Evolutionary conservation across 2,329 filamentous ascomycete species (phyloP).

Genomic region (Aspergillus novoparasiticus): DNA sequence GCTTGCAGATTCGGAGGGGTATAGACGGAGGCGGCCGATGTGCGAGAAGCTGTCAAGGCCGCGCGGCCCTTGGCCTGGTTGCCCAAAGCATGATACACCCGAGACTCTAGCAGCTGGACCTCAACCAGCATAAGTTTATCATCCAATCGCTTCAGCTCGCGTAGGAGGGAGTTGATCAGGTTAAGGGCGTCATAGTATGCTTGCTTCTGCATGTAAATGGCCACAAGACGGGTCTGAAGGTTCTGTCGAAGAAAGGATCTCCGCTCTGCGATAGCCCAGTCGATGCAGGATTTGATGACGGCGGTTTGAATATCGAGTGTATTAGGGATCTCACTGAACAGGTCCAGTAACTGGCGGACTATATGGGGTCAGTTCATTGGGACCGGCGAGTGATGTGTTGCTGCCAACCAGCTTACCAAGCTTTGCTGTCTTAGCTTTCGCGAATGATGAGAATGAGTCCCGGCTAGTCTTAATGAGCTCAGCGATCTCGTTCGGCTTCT

Average conservation of each 20-base stretch:
- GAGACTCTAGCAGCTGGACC: constrained; percentile 94
- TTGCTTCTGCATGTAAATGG: constrained; percentile 95
- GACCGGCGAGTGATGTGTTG: neutral
- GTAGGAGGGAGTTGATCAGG: constrained; percentile 92
- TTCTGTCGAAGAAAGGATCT: constrained; percentile 97
- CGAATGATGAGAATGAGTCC: constrained; percentile 90
- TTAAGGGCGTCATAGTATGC: constrained; percentile 96
- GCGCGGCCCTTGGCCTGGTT: constrained; percentile 96
- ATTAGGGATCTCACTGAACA: constrained; percentile 91
- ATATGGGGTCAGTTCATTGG: constrained; percentile 6
- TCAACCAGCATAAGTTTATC: constrained; percentile 98
- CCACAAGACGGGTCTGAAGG: constrained; percentile 91
- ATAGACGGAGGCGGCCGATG: constrained; percentile 94
- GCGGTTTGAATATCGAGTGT: constrained; percentile 91
- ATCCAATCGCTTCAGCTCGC: constrained; percentile 95
- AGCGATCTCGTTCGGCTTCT: constrained; percentile 81
- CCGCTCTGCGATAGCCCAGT: constrained; percentile 94
- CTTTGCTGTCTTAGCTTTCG: constrained; percentile 98
- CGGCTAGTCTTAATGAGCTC: constrained; percentile 88
- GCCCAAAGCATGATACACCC: constrained; percentile 94
- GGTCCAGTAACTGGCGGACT: constrained; percentile 96
- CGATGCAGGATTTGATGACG: constrained; percentile 98
- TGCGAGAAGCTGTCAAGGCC: constrained; percentile 89
- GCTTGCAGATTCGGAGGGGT: constrained; percentile 93
- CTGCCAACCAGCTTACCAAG: constrained; percentile 65